Conservation (phyloP, 1,284 basidiomycete genomes). For the Trametes versicolor region DNA sequence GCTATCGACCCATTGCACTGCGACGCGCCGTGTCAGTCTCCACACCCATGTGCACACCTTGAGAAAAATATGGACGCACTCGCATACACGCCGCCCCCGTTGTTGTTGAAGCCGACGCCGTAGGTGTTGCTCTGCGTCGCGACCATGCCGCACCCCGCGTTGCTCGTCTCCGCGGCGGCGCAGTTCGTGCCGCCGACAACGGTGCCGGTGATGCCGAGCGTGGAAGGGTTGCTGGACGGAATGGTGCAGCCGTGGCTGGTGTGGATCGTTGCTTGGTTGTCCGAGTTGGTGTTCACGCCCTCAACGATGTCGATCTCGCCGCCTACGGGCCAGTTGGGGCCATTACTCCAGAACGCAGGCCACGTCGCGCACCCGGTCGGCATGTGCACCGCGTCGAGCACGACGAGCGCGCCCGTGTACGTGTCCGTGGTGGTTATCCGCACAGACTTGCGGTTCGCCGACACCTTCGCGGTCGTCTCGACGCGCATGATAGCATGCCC, state of each 20-base stretch:
- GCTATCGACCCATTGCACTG: constrained; percentile 77
- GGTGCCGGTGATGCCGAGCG: constrained; percentile 63
- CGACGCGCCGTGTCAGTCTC: constrained; percentile 5
- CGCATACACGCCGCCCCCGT: constrained; percentile 84
- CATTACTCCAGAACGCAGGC: constrained; percentile 72
- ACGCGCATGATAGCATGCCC: constrained; percentile 87
- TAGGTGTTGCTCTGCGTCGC: constrained; percentile 62
- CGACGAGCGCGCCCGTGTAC: constrained; percentile 76
- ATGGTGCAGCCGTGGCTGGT: constrained; percentile 80
- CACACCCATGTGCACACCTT: constrained; percentile 2
- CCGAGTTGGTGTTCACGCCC: constrained; percentile 79
- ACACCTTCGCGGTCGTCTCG: constrained; percentile 80
- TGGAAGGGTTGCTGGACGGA: constrained; percentile 56
- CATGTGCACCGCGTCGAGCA: constrained; percentile 90
- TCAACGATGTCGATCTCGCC: constrained; percentile 93
- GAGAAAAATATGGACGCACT: constrained; percentile 58
- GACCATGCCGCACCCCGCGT: constrained; percentile 71
- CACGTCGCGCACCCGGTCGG: constrained; percentile 90
- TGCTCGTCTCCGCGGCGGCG: constrained; percentile 65
- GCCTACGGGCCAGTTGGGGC: constrained; percentile 74
- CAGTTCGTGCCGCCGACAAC: constrained; percentile 78
- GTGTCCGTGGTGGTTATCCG: constrained; percentile 75
- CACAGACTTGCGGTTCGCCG: constrained; percentile 75
- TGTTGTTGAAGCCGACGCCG: constrained; percentile 74
- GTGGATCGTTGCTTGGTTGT: constrained; percentile 86